A percentile compares a stretch with the other conserved stretches of the same genome.
These are phyloP conservation scores for Peribolospora kevripleyi DNA, from an alignment of 768 basidiomycete species.

Conservation along the genomic window DNA sequence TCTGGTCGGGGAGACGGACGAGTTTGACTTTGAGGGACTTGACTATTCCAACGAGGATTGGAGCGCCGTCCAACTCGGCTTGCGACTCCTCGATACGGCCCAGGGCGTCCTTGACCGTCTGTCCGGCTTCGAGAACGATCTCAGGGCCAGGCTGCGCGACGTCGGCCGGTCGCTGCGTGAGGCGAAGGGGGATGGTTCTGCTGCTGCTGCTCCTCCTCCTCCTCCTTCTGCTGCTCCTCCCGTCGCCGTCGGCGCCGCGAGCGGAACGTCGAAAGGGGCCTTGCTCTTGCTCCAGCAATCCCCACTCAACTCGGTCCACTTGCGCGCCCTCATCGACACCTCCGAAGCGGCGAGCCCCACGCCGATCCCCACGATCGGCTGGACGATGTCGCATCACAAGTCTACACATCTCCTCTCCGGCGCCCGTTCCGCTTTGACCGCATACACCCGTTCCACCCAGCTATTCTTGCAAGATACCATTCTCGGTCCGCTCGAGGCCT, in stretches of 20 bases:
- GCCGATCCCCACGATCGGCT: background rate
- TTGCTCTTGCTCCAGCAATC: constrained; percentile 55
- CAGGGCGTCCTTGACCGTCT: constrained; percentile 47
- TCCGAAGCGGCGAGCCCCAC: constrained; percentile 3
- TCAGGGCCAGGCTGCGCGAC: constrained; percentile 36
- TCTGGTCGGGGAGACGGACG: constrained; percentile 10
- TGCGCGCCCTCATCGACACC: constrained; percentile 36
- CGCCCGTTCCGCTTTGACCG: constrained; percentile 6
- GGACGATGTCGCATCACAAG: background rate
- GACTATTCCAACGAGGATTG: constrained; percentile 81
- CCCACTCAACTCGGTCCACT: constrained; percentile 51
- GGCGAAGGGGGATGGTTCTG: constrained; percentile 25
- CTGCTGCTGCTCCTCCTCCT: constrained; percentile 29
- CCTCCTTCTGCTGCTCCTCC: constrained; percentile 19
- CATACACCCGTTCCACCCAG: constrained; percentile 34
- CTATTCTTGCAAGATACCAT: constrained; percentile 55
- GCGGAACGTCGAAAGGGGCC: constrained; percentile 34
- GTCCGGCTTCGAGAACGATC: constrained; percentile 39
- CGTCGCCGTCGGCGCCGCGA: too few species aligned
- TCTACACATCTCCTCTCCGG: constrained; percentile 8
- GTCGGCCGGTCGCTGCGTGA: constrained; percentile 36
- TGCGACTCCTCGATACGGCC: constrained; percentile 64
- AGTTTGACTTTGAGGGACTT: constrained; percentile 32
- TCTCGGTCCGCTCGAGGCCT: constrained; percentile 50
- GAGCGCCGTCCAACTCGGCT: constrained; percentile 53